Evolutionary conservation across 805 yeast species (phyloP).

Genomic region (Candida sakaeoensis): DNA sequence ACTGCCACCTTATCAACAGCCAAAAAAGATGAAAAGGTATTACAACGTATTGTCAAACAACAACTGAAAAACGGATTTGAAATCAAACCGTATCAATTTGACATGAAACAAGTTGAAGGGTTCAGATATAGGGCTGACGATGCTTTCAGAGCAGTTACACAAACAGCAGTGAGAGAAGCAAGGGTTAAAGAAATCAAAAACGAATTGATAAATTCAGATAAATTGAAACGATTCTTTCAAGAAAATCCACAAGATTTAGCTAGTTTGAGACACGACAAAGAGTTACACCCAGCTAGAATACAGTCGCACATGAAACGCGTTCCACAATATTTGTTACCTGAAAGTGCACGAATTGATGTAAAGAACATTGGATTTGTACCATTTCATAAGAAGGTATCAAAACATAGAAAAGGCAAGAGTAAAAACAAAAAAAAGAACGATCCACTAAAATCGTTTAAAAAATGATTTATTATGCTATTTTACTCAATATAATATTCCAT

Average conservation of each 20-base stretch:
- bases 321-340: constrained; percentile 88
- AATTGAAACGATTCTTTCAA: constrained; percentile 89
- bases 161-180: constrained; percentile 87
- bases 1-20: constrained; percentile 68
- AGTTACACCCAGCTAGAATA: constrained; percentile 73
- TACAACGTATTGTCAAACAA: constrained; percentile 69
- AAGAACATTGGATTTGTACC: constrained; percentile 69
- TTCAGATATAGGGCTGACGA: constrained; percentile 96
- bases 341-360: constrained; percentile 56
- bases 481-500: constrained; percentile 53
- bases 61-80: constrained; percentile 73
- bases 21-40: constrained; percentile 81
- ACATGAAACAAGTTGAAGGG: constrained; percentile 87
- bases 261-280: constrained; percentile 87
- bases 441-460: constrained; percentile 55
- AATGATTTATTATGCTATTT: constrained; percentile 14
- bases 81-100: constrained; percentile 84
- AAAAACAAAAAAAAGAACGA: constrained; percentile 45
- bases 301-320: constrained; percentile 87
- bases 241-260: constrained; percentile 94
- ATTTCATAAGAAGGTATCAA: constrained; percentile 53
- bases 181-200: constrained; percentile 82
- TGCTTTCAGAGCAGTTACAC: constrained; percentile 92
- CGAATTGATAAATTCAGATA: constrained; percentile 84
- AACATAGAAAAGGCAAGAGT: constrained; percentile 30